Conservation (phyloP, 208 protist species). For the Wallacemonas sp. region DNA sequence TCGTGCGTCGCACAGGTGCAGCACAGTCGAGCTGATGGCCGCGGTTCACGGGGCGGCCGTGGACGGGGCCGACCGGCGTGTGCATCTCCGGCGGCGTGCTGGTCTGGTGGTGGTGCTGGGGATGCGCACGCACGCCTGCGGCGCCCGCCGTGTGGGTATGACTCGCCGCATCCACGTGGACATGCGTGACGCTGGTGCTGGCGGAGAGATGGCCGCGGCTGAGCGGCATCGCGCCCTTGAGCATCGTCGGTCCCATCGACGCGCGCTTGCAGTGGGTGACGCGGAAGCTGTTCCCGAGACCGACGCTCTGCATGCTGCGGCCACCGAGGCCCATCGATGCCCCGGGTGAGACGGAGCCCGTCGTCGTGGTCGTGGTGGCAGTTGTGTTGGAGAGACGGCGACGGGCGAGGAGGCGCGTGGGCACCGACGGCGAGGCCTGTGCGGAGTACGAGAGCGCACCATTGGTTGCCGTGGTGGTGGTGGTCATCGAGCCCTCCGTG, state of each 20-base stretch:
- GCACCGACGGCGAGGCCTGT: neutral
- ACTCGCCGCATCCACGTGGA: neutral
- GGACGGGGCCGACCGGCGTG: no score
- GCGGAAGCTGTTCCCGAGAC: constrained; percentile 35
- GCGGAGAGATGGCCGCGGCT: constrained; percentile 37
- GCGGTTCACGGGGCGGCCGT: constrained; percentile 5
- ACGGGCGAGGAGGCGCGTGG: neutral
- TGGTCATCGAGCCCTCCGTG: constrained; percentile 11
- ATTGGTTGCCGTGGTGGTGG: neutral
- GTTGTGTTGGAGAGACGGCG: neutral
- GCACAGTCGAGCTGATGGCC: constrained; percentile 15
- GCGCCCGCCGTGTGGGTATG: neutral
- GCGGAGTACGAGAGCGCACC: constrained; percentile 2
- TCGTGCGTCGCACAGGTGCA: constrained; percentile 13
- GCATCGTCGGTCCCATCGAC: constrained; percentile 12
- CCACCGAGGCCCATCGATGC: constrained; percentile 8
- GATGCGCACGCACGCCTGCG: neutral
- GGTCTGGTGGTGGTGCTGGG: neutral
- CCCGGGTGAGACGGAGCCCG: neutral
- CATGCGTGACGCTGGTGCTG: constrained; percentile 1
- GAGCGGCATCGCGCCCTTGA: constrained; percentile 37
- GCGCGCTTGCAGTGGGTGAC: constrained; percentile 44
- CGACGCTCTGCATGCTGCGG: constrained; percentile 7
- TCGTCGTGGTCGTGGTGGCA: constrained; percentile 8
- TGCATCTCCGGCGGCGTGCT: no score